Conservation (phyloP, 177 flowering plant genomes). For the Vitis hybrid region DNA sequence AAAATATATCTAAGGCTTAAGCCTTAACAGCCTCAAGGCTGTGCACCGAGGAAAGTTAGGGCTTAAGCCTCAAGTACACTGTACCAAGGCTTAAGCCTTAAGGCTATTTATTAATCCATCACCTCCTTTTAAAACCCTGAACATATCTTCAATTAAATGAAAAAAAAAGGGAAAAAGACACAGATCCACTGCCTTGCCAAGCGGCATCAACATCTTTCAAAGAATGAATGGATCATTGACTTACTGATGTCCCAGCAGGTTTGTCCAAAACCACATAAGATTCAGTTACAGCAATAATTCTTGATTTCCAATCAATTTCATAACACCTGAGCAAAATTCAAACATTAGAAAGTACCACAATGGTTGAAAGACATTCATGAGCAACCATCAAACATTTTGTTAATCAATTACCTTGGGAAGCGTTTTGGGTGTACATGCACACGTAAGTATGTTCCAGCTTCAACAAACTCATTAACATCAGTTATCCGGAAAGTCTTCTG, state of each 20-base stretch:
- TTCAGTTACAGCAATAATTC: conserved; percentile 79
- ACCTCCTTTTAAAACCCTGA: too few relatives aligned
- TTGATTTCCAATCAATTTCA: conserved; percentile 94
- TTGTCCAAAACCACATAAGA: conserved; percentile 87
- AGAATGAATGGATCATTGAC: conserved; percentile 24
- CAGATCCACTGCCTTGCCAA: not conserved
- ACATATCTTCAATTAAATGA: too few relatives aligned
- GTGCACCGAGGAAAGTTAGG: too few relatives aligned
- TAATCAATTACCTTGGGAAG: conserved; percentile 64
- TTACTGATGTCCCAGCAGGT: conserved; percentile 95
- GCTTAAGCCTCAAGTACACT: too few relatives aligned
- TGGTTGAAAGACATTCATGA: not conserved
- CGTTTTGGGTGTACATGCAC: conserved; percentile 97
- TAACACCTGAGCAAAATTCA: conserved; percentile 64
- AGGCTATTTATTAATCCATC: too few relatives aligned
- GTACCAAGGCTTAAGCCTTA: too few relatives aligned
- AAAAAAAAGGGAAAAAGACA: too few relatives aligned
- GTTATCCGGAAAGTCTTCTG: conserved; percentile 87
- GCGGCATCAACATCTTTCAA: not conserved
- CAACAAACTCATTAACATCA: conserved; percentile 64
- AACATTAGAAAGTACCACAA: conserved; percentile 8
- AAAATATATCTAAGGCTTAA: too few relatives aligned
- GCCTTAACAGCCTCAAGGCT: too few relatives aligned
- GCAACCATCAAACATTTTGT: not conserved
- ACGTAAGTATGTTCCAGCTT: conserved; percentile 87